Base-by-base conservation (phyloP, 2,329 filamentous ascomycete genomes). In the Triangularia verruculosa region DNA sequence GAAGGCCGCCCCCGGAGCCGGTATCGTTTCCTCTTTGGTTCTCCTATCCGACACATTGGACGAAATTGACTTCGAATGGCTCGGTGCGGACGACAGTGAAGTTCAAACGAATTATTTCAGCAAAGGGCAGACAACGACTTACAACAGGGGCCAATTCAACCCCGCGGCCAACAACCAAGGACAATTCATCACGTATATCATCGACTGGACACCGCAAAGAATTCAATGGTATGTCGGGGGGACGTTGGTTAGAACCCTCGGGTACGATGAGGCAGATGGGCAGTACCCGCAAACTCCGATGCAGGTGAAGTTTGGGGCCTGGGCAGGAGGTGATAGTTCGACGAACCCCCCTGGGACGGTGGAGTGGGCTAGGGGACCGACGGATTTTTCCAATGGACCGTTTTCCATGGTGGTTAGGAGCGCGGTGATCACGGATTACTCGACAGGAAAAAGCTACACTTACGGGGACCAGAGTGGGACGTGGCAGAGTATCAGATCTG, bases 41-140 rank as follows among this genome's bases (percentile, higher is more conserved):
- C 81, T 99, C 68, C 89, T 96, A 78, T 97, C 93, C 13, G 94
- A 98, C 75, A 86, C 86, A 72, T 84, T 97, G 53, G 95, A 99
- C 77, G 95, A 99, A 80, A 96, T 99, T 73, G 95, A 99, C 76
- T 91, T 94, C 81, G 95, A 99, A 77, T 98, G 93, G 92, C 85
- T 99, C 24, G 95, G 95, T 63, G 87, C 89, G 61, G 85, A 91
- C 73, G 78, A 84, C 68, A 80, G 81, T 63, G 83, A 96, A 76
- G 91, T 97, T n/a, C 95, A 99, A 78, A 90, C 88, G 70, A 99
- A 99, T 78, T 99, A 96, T 79, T 99, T 99, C 71, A 92, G 93
- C 75, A 97, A 98, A 78, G 95, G 94, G 60, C 84, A 91, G 70
- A 93, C 92, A 0, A 89, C 85, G 28, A 85, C 85, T n/a, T 96